These are phyloP conservation scores for Perilla frutescens DNA, from an alignment of 257 asterid genomes.

Conservation along the genomic window DNA sequence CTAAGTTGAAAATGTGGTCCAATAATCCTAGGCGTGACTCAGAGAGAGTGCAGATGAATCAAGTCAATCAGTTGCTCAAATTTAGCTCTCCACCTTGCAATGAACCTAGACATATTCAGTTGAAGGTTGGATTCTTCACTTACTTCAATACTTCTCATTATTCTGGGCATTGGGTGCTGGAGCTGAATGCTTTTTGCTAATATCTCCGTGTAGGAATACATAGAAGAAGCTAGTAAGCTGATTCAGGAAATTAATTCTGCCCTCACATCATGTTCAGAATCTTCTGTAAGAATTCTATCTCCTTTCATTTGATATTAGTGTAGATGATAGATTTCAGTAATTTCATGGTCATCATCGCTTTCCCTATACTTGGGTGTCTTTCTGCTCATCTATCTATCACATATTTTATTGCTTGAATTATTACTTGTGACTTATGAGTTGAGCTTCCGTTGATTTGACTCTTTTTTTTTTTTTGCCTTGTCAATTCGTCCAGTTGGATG, in stretches of 20 bases:
- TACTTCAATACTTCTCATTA: slow-evolving; percentile 9
- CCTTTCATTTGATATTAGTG: slow-evolving; percentile 20
- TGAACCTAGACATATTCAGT: slow-evolving; percentile 58
- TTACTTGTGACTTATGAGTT: slow-evolving; percentile 17
- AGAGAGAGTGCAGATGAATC: slow-evolving; percentile 61
- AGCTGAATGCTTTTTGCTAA: slow-evolving; percentile 32
- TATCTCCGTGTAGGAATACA: slow-evolving; percentile 57
- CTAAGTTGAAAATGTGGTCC: slow-evolving; percentile 71
- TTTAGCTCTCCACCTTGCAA: slow-evolving; percentile 60
- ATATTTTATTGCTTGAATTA: not conserved
- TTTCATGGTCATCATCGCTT: slow-evolving; percentile 22
- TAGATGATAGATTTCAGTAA: slow-evolving; percentile 15
- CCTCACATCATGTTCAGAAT: slow-evolving; percentile 48
- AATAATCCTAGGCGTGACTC: slow-evolving; percentile 39
- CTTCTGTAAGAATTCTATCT: slow-evolving; percentile 60
- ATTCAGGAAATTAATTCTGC: slow-evolving; percentile 70
- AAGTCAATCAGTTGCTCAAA: slow-evolving; percentile 62
- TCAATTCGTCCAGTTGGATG: slow-evolving; percentile 60
- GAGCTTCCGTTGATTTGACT: slow-evolving; percentile 22
- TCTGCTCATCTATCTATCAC: slow-evolving; percentile 15
- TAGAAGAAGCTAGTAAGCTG: slow-evolving; percentile 62
- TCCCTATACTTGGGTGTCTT: not conserved
- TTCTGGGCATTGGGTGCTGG: slow-evolving; percentile 33
- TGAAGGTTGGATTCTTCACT: slow-evolving; percentile 60
- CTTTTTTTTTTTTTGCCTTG: slow-evolving; percentile 5